Conservation (phyloP, 2,329 filamentous ascomycete species). For the Pseudogymnoascus sp. region DNA sequence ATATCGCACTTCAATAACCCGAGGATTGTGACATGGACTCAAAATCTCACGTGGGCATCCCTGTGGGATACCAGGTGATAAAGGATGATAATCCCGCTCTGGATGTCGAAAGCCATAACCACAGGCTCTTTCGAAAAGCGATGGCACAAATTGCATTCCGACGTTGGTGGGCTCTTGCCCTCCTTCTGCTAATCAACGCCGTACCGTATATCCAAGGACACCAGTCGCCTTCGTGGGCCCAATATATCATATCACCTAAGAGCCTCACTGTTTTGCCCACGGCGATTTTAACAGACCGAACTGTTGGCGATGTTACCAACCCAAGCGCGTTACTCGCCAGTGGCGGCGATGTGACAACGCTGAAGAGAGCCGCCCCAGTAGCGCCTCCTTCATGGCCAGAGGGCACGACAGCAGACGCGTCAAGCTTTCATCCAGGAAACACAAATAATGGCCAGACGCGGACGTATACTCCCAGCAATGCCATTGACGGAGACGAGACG, state of each 20-base stretch:
- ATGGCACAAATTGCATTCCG: neutral
- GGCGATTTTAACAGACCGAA: constrained; percentile 27
- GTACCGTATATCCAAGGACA: constrained; percentile 9
- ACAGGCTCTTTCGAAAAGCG: neutral
- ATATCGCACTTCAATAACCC: constrained; percentile 1
- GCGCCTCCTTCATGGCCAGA: neutral
- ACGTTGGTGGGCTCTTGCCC: constrained; percentile 1
- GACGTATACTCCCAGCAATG: neutral
- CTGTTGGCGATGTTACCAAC: constrained; percentile 32
- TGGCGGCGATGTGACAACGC: constrained; percentile 23
- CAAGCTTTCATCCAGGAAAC: neutral
- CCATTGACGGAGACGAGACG: neutral
- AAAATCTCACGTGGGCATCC: neutral
- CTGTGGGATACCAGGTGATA: neutral
- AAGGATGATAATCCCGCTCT: neutral
- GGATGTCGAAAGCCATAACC: neutral
- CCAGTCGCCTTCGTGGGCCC: constrained; percentile 28
- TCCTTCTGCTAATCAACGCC: neutral
- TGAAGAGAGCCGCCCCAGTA: constrained; percentile 22
- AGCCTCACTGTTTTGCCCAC: constrained; percentile 27
- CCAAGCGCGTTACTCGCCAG: constrained; percentile 28
- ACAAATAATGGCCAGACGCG: neutral
- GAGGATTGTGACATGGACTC: neutral
- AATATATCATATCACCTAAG: constrained; percentile 33
- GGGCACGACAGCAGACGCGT: neutral